Evolutionary conservation across 176 grass and related monocot species (phyloP), one percentile per base, ranked within the genome.

Genomic region (Oryza officinalis): DNA sequence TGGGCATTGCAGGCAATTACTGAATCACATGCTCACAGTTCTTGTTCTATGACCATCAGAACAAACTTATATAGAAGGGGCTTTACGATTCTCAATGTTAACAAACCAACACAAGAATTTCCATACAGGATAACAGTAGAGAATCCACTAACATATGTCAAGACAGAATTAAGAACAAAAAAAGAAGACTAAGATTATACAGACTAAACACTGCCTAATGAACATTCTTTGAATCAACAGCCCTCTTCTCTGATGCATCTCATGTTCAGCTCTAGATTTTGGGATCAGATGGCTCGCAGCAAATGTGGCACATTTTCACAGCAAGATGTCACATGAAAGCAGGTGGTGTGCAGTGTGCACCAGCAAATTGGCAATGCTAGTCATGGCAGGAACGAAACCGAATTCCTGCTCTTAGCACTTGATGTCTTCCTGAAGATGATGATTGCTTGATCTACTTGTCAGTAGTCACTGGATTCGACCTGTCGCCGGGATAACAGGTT

Each of bases 371-470:
- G 77, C 35, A 91, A 93, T 86, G 92, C 89, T 91, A 90, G 92
- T 95, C 95, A 98, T 90, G 76, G 92, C 87, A 85, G 91, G 78
- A 84, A 66, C 32, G 80, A 80, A 80, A 25, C 63, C 65, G 76
- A 88, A 76, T 85, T 84, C 67, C 89, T 84, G 81, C 95, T 95
- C 91, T 86, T 95, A 98, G 92, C 89, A 87, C 81, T 88, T 80
- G 72, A 40, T 61, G 52, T 57, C 18, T 57, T 57, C 52, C 22
- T 57, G 57, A 22, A 61, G 57, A 80, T 80, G 32, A 70, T 77
- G 66, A 67, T 32, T 72, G 22, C 59, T 75, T 71, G 25, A 9
- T 74, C 14, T 38, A 81, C 27, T 78, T 46, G 67, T 91, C 82
- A 81, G 17, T 74, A 31, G 61, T 91, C 82, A 91, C 73, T 88